Percentiles rank a stretch among this genome's conserved stretches.
phyloP scores from a whole-genome alignment of 768 basidiomycete species.

The Holtermannia corniformis region DNA sequence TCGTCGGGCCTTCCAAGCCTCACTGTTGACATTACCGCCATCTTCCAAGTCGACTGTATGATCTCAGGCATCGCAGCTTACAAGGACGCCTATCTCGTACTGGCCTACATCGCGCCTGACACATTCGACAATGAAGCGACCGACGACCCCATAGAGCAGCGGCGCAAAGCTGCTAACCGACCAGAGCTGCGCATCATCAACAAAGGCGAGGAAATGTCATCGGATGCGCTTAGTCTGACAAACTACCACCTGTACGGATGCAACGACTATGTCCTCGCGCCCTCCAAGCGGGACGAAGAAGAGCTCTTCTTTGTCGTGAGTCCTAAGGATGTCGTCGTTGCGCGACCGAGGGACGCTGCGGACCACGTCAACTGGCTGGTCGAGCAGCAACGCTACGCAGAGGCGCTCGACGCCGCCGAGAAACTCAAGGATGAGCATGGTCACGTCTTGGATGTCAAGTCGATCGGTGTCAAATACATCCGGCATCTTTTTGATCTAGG shows the following conservation, averaged over 20 bases:
- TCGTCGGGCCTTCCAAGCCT: slow-evolving; percentile 20
- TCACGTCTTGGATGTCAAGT: slow-evolving; percentile 42
- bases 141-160: slow-evolving; percentile 61
- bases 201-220: slow-evolving; percentile 76
- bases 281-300: slow-evolving; percentile 42
- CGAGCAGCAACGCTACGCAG: slow-evolving; percentile 73
- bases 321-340: slow-evolving; percentile 76
- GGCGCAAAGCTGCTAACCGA: slow-evolving; percentile 74
- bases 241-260: slow-evolving; percentile 78
- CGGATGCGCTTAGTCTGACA: slow-evolving; percentile 69
- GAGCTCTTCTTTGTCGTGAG: slow-evolving; percentile 73
- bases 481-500: slow-evolving; percentile 75
- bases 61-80: slow-evolving; percentile 82
- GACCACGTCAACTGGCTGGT: slow-evolving; percentile 92
- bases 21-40: slow-evolving; percentile 73
- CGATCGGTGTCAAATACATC: slow-evolving; percentile 77
- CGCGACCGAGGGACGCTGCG: slow-evolving; percentile 72
- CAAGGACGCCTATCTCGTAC: slow-evolving; percentile 55
- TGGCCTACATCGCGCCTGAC: slow-evolving; percentile 78
- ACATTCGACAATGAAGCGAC: slow-evolving; percentile 61
- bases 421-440: slow-evolving; percentile 48
- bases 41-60: slow-evolving; percentile 92
- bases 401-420: slow-evolving; percentile 76
- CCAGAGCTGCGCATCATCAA: slow-evolving; percentile 91
- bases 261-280: slow-evolving; percentile 75